Evolutionary conservation across 75 land plant genomes (phyloP), one percentile per base, ranked within the genome.

Genomic region (Isoetes taiwanensis): DNA sequence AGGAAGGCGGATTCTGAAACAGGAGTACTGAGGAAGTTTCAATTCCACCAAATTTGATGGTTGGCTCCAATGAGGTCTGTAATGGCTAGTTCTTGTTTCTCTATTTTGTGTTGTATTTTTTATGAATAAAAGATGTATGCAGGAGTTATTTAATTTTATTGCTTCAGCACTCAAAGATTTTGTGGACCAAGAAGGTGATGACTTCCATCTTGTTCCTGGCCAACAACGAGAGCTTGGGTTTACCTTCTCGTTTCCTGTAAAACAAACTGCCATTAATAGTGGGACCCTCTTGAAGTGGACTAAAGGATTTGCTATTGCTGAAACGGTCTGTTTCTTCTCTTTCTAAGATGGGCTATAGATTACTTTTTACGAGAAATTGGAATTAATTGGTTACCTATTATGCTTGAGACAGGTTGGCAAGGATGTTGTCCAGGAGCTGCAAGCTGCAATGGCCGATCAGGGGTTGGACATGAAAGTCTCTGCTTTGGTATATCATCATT

Each of bases 251-350:
- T 85, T 82, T 54, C 90, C 90, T n/a, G 83, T 85, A 41, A 80
- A 79, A 32, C 90, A 82, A 42, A 82, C 83, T 0, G 71, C 86
- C 2, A 72, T 82, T 61, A 78, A 76, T 33, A 73, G 86, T 23
- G 90, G 90, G 56, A 85, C 71, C 2, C 73, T 85, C 17, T 76
- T 85, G 23, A 84, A 85, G 69, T 85, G 90, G 90, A 82, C 83
- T 20, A 85, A 85, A 61, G 90, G 86, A 2, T 85, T 85, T 64
- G 64, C 82, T 14, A 72, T 79, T 25, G 61, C 76, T 32, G 91
- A 77, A 56, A 41, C 70, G 43, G 71, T 68, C n/a, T n/a, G n/a
- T n/a, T n/a, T n/a, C n/a, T n/a, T n/a, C n/a, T n/a, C n/a, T n/a
- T n/a, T n/a, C n/a, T n/a, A n/a, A n/a, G n/a, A n/a, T n/a, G n/a